A percentile compares a stretch with the other conserved stretches of the same genome.
phyloP scores from a whole-genome alignment of 306 rosid genomes.

The Pueraria montana region DNA sequence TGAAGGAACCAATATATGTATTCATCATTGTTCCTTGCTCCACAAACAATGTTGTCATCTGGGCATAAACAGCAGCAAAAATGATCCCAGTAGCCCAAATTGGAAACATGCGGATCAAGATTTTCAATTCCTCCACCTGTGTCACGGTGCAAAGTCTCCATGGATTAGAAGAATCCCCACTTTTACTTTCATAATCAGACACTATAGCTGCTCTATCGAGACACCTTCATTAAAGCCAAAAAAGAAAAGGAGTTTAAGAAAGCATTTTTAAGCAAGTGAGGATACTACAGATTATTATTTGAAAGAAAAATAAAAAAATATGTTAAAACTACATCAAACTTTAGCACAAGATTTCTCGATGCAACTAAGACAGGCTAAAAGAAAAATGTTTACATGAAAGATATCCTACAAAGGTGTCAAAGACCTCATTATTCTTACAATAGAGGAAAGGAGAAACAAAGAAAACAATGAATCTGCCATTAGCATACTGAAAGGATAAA shows the following conservation, averaged over 20 bases:
- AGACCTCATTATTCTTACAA: background rate
- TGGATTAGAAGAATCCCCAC: slow-evolving; percentile 65
- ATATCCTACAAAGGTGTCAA: slow-evolving; percentile 20
- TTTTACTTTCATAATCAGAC: slow-evolving; percentile 63
- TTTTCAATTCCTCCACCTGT: slow-evolving; percentile 93
- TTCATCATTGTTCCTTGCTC: slow-evolving; percentile 92
- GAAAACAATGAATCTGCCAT: slow-evolving; percentile 8
- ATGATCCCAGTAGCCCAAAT: slow-evolving; percentile 88
- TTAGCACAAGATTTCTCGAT: slow-evolving; percentile 27
- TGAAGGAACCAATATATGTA: slow-evolving; percentile 77
- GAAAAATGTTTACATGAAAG: slow-evolving; percentile 7
- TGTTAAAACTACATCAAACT: background rate
- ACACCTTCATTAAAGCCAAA: slow-evolving; percentile 61
- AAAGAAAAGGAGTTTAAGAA: background rate
- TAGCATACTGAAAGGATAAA: background rate
- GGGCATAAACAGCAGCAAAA: slow-evolving; percentile 89
- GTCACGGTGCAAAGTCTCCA: slow-evolving; percentile 96
- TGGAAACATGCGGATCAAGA: slow-evolving; percentile 86
- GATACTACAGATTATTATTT: background rate
- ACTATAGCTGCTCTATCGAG: slow-evolving; percentile 88
- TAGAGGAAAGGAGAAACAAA: slow-evolving; percentile 8
- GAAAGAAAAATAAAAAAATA: background rate
- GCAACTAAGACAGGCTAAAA: background rate
- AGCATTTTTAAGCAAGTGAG: slow-evolving; percentile 9
- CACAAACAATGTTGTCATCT: slow-evolving; percentile 93